Conservation (phyloP, 768 basidiomycete species). For the Calvatia gigantea region DNA sequence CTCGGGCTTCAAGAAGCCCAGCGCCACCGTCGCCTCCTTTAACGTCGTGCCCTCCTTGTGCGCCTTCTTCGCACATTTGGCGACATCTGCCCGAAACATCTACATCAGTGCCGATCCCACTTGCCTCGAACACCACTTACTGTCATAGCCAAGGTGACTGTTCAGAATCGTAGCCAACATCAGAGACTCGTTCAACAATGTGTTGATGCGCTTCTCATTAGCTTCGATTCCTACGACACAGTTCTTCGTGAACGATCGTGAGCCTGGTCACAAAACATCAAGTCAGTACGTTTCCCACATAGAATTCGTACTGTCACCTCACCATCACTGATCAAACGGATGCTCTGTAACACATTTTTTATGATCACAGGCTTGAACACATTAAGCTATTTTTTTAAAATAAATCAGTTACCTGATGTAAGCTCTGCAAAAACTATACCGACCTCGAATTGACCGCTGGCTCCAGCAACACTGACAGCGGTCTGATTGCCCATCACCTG, state of each 20-base stretch:
- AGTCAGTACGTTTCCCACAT: slow-evolving; percentile 9
- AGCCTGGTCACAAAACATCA: slow-evolving; percentile 39
- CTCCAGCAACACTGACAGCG: slow-evolving; percentile 85
- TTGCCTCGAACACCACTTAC: slow-evolving; percentile 42
- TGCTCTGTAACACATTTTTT: slow-evolving; percentile 96
- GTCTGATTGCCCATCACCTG: slow-evolving; percentile 99
- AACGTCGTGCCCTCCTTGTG: slow-evolving; percentile 96
- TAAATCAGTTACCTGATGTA: slow-evolving; percentile 8
- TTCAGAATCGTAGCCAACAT: slow-evolving; percentile 99
- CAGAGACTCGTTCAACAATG: slow-evolving; percentile 88
- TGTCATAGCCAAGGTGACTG: slow-evolving; percentile 95
- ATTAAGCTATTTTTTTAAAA: slow-evolving; percentile 60
- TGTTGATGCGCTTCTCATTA: slow-evolving; percentile 90
- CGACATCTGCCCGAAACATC: slow-evolving; percentile 68
- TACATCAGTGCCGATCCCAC: slow-evolving; percentile 12
- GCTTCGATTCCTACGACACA: slow-evolving; percentile 96
- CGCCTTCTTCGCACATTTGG: slow-evolving; percentile 99
- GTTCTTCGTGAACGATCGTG: slow-evolving; percentile 94
- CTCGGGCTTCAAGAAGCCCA: slow-evolving; percentile 83
- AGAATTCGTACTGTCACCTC: slow-evolving; percentile 18
- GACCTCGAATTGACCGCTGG: slow-evolving; percentile 97
- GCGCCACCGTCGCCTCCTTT: slow-evolving; percentile 88
- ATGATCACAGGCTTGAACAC: slow-evolving; percentile 99
- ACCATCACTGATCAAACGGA: slow-evolving; percentile 92
- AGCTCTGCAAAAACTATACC: slow-evolving; percentile 16